Base-by-base conservation (phyloP, 306 rosid species). In the Neltuma alba region DNA sequence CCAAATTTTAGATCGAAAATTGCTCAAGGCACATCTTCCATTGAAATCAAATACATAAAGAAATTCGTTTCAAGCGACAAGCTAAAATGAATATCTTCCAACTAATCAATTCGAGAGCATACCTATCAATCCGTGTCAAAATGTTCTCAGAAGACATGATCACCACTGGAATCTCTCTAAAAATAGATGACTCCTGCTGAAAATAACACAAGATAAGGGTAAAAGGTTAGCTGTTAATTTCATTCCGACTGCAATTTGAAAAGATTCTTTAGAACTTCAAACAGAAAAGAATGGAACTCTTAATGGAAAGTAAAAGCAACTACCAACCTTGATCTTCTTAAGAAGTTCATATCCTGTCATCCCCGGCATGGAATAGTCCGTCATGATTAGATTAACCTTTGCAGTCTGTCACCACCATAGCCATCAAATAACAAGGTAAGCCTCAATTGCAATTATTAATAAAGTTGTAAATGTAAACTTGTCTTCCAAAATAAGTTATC, bases 321-420 rank as follows among this genome's bases (percentile, higher is more conserved):
- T 62, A 52, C 84, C 60, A 75, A 94, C 99, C 98, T 95, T 95
- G 58, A 95, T 95, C 88, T 80, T 95, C 75, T 95, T 95, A 25
- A 95, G 96, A 14, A 95, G 74, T 76, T 95, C 99, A 76, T 89
- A 95, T 70, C 99, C 99, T 6, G 97, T 89, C 99, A 95, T 95
- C 75, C 95, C 99, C 3, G 99, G 99, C 99, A 95, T 95, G n/a
- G 98, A 95, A 70, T 95, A 95, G 66, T 95, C 99, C 0, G 99
- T 95, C 83, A 95, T 92, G 27, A 95, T 95, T 65, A 95, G 91
- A 88, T 95, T 92, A 88, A 95, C 97, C 85, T 95, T 86, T 81
- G 89, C 79, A 78, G 65, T 78, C 99, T 94, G 92, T 13, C 28
- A 81, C 15, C 80, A 82, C 58, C 64, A 27, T 13, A 83, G 12